Conservation (phyloP, 108 stramenopile species). For the Nitzschia inconspicua region DNA sequence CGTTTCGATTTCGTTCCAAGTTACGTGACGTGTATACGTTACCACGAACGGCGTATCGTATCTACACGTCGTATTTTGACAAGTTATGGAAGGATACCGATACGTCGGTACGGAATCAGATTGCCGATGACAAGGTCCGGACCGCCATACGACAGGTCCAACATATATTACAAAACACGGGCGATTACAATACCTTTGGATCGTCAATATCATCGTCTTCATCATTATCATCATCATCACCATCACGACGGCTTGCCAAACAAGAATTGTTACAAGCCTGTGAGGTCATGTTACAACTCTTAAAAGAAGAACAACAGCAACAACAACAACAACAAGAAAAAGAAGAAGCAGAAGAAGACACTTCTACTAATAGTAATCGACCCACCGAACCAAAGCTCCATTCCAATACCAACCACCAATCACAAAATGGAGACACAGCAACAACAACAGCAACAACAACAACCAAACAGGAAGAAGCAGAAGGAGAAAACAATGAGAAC, state of each 20-base stretch:
- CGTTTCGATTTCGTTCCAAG: too few relatives aligned
- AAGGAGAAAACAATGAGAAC: neutral
- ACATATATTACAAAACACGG: conserved; percentile 23
- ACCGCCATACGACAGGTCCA: conserved; percentile 35
- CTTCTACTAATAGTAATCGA: too few relatives aligned
- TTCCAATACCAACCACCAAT: too few relatives aligned
- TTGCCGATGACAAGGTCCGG: conserved; percentile 45
- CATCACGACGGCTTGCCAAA: conserved; percentile 2
- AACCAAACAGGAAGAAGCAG: neutral
- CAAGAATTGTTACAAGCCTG: conserved; percentile 24
- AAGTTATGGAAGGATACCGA: conserved; percentile 61
- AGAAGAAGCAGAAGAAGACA: neutral
- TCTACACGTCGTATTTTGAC: conserved; percentile 29
- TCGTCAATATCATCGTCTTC: conserved; percentile 1
- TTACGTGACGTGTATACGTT: conserved; percentile 10
- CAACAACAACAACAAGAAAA: conserved; percentile 1
- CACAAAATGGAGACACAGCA: too few relatives aligned
- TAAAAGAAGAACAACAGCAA: too few relatives aligned
- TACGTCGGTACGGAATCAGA: conserved; percentile 23
- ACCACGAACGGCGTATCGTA: conserved; percentile 15
- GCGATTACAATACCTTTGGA: conserved; percentile 22
- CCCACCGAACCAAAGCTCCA: too few relatives aligned
- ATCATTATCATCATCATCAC: too few relatives aligned
- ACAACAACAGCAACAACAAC: conserved; percentile 2
- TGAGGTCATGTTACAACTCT: conserved; percentile 20